phyloP scores from a whole-genome alignment of 306 rosid genomes.

The peach (Prunus persica) region Prunus_persica_NCBIv2 NC_034010.1:3286001-3286500 shows the following conservation, averaged over 20 bases:
- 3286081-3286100: no score
- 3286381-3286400: constrained; percentile 60
- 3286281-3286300: constrained; percentile 70
- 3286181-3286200: background rate
- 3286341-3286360: constrained; percentile 73
- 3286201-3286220: background rate
- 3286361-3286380: constrained; percentile 69
- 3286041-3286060: no score
- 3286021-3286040: no score
- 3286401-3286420: constrained; percentile 65
- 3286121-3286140: background rate
- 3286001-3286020: no score
- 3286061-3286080: no score
- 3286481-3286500: constrained; percentile 52
- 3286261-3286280: constrained; percentile 74
- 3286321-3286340: constrained; percentile 75
- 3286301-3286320: constrained; percentile 63
- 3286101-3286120: no score
- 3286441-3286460: constrained; percentile 62
- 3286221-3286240: constrained; percentile 3
- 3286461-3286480: constrained; percentile 51
- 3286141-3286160: background rate
- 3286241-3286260: constrained; percentile 21
- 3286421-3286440: constrained; percentile 80
- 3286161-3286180: background rate